Conservation (phyloP, 768 basidiomycete genomes). For the Leccinum fibrillosum region DNA sequence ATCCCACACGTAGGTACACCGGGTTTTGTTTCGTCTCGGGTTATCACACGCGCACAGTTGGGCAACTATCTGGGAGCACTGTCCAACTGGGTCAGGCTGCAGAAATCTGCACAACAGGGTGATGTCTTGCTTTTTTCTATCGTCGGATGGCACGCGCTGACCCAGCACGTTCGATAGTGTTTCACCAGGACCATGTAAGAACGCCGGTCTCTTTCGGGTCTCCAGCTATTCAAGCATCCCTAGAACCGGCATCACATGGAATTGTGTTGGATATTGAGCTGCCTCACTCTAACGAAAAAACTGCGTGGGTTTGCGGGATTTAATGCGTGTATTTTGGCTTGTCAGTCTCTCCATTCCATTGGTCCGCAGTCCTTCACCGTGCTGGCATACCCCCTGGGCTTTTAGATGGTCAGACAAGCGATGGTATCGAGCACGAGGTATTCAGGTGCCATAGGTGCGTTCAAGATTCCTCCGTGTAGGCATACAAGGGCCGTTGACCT, state of each 20-base stretch:
- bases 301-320: constrained; percentile 37
- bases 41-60: constrained; percentile 46
- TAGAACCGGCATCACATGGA: constrained; percentile 86
- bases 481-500: too few species aligned
- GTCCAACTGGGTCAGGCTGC: constrained; percentile 83
- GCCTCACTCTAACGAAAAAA: constrained; percentile 78
- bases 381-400: too few species aligned
- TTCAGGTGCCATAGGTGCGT: too few species aligned
- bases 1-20: constrained; percentile 69
- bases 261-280: constrained; percentile 86
- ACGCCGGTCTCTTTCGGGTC: background rate
- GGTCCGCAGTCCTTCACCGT: too few species aligned
- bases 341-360: too few species aligned
- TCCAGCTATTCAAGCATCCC: background rate
- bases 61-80: constrained; percentile 94
- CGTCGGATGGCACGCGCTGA: constrained; percentile 37
- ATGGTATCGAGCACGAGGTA: too few species aligned
- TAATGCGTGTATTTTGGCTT: too few species aligned
- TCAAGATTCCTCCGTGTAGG: too few species aligned
- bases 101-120: constrained; percentile 51
- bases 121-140: constrained; percentile 80
- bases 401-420: too few species aligned
- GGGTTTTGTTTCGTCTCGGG: background rate
- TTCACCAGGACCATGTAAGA: constrained; percentile 86
- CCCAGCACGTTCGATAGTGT: constrained; percentile 68